Percentiles rank a stretch among this genome's conserved stretches.
phyloP scores from a whole-genome alignment of 192 early-diverging fungal genomes.

The Gonapodya prolifera region DNA sequence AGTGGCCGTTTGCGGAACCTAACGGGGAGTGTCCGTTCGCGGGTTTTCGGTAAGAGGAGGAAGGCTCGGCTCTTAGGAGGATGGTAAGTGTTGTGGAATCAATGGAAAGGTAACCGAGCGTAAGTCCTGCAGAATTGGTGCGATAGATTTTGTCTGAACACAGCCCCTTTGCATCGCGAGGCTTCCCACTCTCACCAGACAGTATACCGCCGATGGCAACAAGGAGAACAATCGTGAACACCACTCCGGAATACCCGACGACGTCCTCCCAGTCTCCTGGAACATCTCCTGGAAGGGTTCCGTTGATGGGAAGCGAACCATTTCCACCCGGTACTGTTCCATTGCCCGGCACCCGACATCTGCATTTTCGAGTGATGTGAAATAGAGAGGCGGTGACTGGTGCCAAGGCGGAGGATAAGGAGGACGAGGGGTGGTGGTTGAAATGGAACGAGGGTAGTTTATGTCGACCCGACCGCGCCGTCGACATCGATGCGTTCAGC shows the following conservation, averaged over 20 bases:
- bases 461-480: too few relatives aligned
- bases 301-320: not conserved
- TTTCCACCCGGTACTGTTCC: not conserved
- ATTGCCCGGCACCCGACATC: not conserved
- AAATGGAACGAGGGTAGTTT: not conserved
- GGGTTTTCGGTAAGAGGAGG: not conserved
- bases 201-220: not conserved
- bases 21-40: not conserved
- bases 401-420: not conserved
- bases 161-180: too few relatives aligned
- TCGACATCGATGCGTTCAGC: too few relatives aligned
- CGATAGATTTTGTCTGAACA: too few relatives aligned
- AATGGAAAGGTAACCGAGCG: not conserved
- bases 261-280: not conserved
- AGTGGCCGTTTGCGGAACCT: not conserved
- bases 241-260: not conserved
- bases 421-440: not conserved
- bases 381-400: not conserved
- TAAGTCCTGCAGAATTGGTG: not conserved
- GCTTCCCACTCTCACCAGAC: not conserved
- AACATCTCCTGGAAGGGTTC: not conserved
- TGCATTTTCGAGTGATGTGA: not conserved
- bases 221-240: not conserved
- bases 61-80: not conserved
- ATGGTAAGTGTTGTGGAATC: not conserved